Evolutionary conservation across 441 rosid genomes (phyloP), one percentile per base, ranked within the genome.

Genomic region (Adansonia rubrostipa): DNA sequence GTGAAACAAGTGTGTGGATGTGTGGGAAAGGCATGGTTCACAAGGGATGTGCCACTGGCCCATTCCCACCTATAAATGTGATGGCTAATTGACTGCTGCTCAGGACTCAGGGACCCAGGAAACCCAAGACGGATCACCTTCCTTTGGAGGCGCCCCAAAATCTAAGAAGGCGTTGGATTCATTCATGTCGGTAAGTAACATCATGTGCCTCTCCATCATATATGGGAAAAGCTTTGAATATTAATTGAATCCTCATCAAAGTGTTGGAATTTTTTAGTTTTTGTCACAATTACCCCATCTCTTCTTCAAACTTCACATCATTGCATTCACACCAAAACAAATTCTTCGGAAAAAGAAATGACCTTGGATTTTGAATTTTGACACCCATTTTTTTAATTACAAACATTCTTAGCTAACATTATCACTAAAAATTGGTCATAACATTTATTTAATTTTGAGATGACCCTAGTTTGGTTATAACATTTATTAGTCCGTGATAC

Each of bases 111-210:
- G 22, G 7, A 9, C 0, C 22, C 8, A 7, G 8, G 14, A 42
- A 6, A 5, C 54, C 15, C 57, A 13, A 51, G 62, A 57, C 63
- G 19, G 13, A 20, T 22, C 64, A 60, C 5, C 36, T 3, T 0
- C 6, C 3, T 0, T 2, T 33, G 63, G 20, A 56, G 22, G 60
- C 9, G 22, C 28, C 64, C 64, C 28, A 60, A 60, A 60, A 60
- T 60, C 64, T 10, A 4, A 9, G 14, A 10, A 3, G 36, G 42
- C 8, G 28, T 61, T 24, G 66, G 66, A 11, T 61, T 2, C 60
- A 56, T 11, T 45, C 40, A 20, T 68, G 73, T 68, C 56, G 73
- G 73, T 47, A 68, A 47, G 7, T 6, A 42, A 42, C 45, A 61
- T 10, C n/a, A 47, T 47, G 36, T 15, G 5, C 6, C 67, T 5